Evolutionary conservation across 352 stramenopile species (phyloP), one percentile per base, ranked within the genome.

Genomic region (Globisporangium paroecandrum): DNA sequence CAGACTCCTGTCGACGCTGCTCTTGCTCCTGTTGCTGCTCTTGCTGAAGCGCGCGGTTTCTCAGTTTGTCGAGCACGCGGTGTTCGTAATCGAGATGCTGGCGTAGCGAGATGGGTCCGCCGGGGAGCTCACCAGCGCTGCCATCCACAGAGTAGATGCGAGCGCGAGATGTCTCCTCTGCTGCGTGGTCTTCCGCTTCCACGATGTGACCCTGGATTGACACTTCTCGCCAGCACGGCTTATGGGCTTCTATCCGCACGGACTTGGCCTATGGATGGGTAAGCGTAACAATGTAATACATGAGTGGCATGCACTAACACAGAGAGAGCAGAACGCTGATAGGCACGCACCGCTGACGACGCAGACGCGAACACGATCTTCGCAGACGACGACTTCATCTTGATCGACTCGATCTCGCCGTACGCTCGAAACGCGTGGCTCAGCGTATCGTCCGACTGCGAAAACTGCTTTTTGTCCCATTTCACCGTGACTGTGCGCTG

Each of bases 361-460:
- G 74, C 77, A 41, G 82, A 70, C 7, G 32, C 51, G 29, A 95
- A 95, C 10, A 87, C 58, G 2, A 95, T 73, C 49, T 89, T 90
- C 8, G 83, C 85, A 13, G 82, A 93, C 24, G 82, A 76, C 3
- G 79, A 74, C 64, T 93, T 93, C 34, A 93, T 69, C 62, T 85
- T 90, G 60, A 95, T 82, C 10, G 69, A 64, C 58, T 89, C 78
- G 27, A 95, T 89, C 36, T 80, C 78, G 8, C 87, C 87, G 64
- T 91, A 91, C 8, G 62, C 64, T 13, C 83, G 83, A 20, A 95
- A 75, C 24, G 68, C 69, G 46, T 68, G 69, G 64, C 71, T 89
- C 29, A 95, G 78, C 32, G 85, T 91, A 27, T 93, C 82, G 57
- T 93, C 85, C 25, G 85, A 93, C 66, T 93, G 87, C 18, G 87